phyloP scores from a whole-genome alignment of 495 filamentous ascomycete genomes.

The Aspergillus avenaceus region DNA sequence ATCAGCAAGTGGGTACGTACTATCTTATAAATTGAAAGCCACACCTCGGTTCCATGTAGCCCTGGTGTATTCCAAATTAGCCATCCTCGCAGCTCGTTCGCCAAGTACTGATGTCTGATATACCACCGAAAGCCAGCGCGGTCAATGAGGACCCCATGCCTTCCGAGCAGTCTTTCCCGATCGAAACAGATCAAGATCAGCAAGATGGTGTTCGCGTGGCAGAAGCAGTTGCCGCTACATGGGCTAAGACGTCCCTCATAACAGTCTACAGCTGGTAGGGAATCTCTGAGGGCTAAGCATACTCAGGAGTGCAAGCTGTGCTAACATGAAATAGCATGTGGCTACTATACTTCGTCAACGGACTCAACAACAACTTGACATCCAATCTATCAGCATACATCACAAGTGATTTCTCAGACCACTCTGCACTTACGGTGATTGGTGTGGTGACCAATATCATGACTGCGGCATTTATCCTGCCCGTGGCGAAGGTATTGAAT shows the following conservation, averaged over 20 bases:
- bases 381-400: constrained; percentile 25
- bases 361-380: constrained; percentile 14
- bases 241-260: constrained; percentile 20
- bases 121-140: no score
- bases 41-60: no score
- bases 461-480: constrained; percentile 55
- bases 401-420: constrained; percentile 26
- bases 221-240: constrained; percentile 21
- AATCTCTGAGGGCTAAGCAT: background rate
- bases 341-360: constrained; percentile 24
- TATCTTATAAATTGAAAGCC: no score
- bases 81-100: no score
- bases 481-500: constrained; percentile 63
- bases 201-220: constrained; percentile 25
- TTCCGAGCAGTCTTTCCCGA: background rate
- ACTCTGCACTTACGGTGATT: constrained; percentile 31
- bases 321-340: constrained; percentile 17
- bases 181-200: constrained; percentile 6
- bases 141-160: background rate
- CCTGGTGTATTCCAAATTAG: no score
- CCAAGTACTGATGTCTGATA: no score
- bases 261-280: constrained; percentile 21
- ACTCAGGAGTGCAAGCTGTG: background rate
- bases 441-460: constrained; percentile 39
- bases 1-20: no score